Evolutionary conservation across 768 basidiomycete species (phyloP), one percentile per base, ranked within the genome.

Genomic region (Auriscalpium orientale): DNA sequence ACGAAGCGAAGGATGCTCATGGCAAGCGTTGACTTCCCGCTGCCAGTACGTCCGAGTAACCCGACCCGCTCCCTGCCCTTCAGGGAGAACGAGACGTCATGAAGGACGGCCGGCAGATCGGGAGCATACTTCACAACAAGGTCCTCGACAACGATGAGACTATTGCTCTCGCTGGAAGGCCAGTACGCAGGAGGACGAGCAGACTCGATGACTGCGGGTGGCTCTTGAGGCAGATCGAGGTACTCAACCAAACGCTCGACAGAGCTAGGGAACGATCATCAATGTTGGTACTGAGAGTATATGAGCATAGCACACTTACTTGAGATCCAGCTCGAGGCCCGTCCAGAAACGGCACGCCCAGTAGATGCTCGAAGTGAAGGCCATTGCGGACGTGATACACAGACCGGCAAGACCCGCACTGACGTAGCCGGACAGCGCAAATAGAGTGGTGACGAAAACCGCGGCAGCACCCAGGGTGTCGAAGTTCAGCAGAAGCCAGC

Each of bases 181-280:
- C 94, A 97, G 65, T 94, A 94, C 0, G 93, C 94, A 1, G 94
- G 94, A 1, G 85, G 86, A 8, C 89, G 81, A 55, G 79, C 80
- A 0, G 79, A 78, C 60, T 91, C 85, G 49, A 93, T 85, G 56
- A 87, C 65, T 0, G 84, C 76, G 2, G 90, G 83, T 0, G 94
- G 87, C 66, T 95, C 92, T 67, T 92, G 90, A 0, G 91, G 91
- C 6, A 97, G 77, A 51, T 90, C 81, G 22, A 95, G 82, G 73
- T 95, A 95, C 74, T 95, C 93, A 8, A 91, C 83, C 13, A 95
- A 79, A 56, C 94, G 88, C 68, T 98, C 93, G 5, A 95, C 91
- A 12, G 90, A 87, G 73, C 89, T 91, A 28, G 2, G 6, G 13
- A 34, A 53, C n/a, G 37, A 11, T 3, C 48, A 28, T 28, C 59